A percentile compares a stretch with the other conserved stretches of the same genome.
phyloP scores from a whole-genome alignment of 108 stramenopile species.

The Skeletonema menzelii region DNA sequence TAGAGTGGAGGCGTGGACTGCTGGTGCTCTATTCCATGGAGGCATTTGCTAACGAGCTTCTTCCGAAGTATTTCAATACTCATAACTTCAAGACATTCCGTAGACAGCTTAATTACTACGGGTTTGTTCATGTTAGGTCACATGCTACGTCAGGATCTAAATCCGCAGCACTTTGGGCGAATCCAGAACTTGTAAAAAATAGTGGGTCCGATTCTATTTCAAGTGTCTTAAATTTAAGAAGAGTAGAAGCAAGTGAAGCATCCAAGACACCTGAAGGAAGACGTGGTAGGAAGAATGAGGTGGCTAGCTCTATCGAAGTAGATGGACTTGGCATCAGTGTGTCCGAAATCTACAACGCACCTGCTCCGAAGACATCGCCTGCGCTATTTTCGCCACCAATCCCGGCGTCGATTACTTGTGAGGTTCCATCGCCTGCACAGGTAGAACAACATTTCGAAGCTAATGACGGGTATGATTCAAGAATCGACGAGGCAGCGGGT shows the following conservation, averaged over 20 bases:
- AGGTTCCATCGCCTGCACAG: neutral
- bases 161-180: constrained; percentile 83
- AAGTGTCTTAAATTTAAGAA: constrained; percentile 66
- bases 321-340: constrained; percentile 50
- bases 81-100: constrained; percentile 94
- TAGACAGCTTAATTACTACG: constrained; percentile 70
- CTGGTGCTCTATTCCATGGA: constrained; percentile 88
- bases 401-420: neutral
- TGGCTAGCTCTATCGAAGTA: constrained; percentile 70
- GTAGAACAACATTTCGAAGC: neutral
- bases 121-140: constrained; percentile 82
- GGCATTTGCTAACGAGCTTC: constrained; percentile 76
- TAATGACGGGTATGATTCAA: neutral
- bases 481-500: neutral
- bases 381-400: neutral
- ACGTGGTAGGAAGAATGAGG: constrained; percentile 72
- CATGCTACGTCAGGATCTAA: constrained; percentile 62
- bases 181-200: constrained; percentile 69
- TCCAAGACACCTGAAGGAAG: constrained; percentile 82
- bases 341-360: neutral
- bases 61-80: constrained; percentile 93
- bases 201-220: constrained; percentile 56
- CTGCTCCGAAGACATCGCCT: neutral
- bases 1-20: constrained; percentile 84
- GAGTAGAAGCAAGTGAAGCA: constrained; percentile 76